phyloP scores from a whole-genome alignment of 208 protist species.

The Leishmania major region DNA sequence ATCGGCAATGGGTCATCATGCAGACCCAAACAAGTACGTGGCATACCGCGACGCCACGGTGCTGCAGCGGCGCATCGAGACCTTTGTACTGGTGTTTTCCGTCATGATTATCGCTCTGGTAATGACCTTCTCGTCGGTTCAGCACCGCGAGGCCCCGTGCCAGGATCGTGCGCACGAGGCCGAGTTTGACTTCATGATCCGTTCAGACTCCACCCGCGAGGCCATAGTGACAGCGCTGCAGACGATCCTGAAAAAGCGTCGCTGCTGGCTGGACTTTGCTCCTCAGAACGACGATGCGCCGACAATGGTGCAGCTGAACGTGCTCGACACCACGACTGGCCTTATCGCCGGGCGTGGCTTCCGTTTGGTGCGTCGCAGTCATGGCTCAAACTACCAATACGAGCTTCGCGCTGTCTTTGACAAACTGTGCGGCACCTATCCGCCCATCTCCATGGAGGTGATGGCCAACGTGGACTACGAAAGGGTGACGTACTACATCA shows the following conservation, averaged over 20 bases:
- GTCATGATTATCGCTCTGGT: constrained; percentile 60
- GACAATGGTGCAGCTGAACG: constrained; percentile 38
- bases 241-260: constrained; percentile 30
- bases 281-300: constrained; percentile 25
- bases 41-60: constrained; percentile 49
- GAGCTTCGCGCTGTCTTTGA: constrained; percentile 66
- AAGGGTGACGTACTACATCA: constrained; percentile 53
- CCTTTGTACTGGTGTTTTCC: constrained; percentile 77
- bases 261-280: constrained; percentile 22
- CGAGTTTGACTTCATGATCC: constrained; percentile 40
- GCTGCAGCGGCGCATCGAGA: constrained; percentile 60
- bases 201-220: constrained; percentile 21
- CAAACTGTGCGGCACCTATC: constrained; percentile 53
- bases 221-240: constrained; percentile 35
- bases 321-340: constrained; percentile 56
- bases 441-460: constrained; percentile 73
- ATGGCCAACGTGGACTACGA: constrained; percentile 87
- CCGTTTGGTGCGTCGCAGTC: constrained; percentile 47
- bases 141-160: constrained; percentile 57
- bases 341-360: constrained; percentile 56
- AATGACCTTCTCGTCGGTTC: constrained; percentile 65
- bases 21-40: constrained; percentile 31
- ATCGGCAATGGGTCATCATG: constrained; percentile 42
- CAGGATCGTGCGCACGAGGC: constrained; percentile 70
- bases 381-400: constrained; percentile 39